Base-by-base conservation (phyloP, 495 filamentous ascomycete genomes). In the Penicillium arizonense region DNA sequence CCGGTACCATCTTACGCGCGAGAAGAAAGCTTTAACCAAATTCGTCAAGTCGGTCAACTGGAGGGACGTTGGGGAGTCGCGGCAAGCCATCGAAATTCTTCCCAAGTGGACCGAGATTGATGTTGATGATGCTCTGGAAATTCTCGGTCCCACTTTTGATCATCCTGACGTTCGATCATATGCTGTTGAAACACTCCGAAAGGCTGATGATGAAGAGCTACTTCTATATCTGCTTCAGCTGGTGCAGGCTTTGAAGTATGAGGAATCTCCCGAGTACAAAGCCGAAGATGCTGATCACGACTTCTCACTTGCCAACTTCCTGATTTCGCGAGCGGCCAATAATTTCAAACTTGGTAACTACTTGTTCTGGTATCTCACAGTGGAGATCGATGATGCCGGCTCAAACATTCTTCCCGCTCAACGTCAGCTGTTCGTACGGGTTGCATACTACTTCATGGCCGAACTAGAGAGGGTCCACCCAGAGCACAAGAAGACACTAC, bases 331-430 rank as follows among this genome's bases (percentile, higher is more conserved):
- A 32, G 93, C 95, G 8, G 84, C 87, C 12, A 81, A 86, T 47
- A 96, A 93, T 59, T 85, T 95, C 58, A 87, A 88, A 48, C 81
- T 99, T 1, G 94, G 92, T 5, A 99, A 94, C 64, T 96, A 90
- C 65, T 82, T 99, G 41, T 90, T 95, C 68, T 99, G 94, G 94
- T 99, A 97, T 66, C 77, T 99, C 1, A 96, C 96, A 84, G 95
- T 97, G 3, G 95, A 99, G 68, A 90, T 86, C 34, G 93, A 96
- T 62, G 91, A 97, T 59, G 80, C 84, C 47, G 87, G 83, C 47
- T 81, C 82, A 6, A 83, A 86, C 10, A 89, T 90, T 51, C 69
- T 80, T 2, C 78, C 81, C 16, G 82, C 84, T 44, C 86, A 91
- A 53, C 89, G 86, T 24, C 86, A 87, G 44, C 82, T 99, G 18